phyloP scores from a whole-genome alignment of 1,284 basidiomycete genomes.

The Leccinum solheimii region DNA sequence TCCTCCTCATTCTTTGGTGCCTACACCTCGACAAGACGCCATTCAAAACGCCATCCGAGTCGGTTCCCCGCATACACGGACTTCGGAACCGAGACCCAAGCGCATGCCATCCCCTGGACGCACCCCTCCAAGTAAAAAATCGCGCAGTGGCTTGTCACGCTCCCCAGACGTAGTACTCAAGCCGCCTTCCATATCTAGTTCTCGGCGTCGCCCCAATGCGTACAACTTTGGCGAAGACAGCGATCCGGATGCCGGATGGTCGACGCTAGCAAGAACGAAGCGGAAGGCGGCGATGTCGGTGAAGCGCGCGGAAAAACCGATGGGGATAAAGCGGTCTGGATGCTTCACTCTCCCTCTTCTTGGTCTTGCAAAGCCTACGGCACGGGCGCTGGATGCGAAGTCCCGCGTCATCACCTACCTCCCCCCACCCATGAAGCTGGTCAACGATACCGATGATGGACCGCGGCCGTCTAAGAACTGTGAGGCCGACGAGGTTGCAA shows the following conservation, averaged over 20 bases:
- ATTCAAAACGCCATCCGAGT: not conserved
- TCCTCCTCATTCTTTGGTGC: not conserved
- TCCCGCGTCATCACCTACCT: slow-evolving; percentile 46
- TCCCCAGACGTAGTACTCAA: not conserved
- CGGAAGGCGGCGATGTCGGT: slow-evolving; percentile 24
- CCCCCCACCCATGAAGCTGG: slow-evolving; percentile 39
- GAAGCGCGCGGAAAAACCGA: slow-evolving; percentile 17
- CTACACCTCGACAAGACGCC: not conserved
- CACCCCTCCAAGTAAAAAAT: slow-evolving; percentile 6
- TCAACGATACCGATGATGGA: not conserved
- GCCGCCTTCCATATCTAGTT: not conserved
- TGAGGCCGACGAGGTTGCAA: not conserved
- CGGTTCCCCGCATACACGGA: slow-evolving; percentile 7
- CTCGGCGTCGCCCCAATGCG: slow-evolving; percentile 17
- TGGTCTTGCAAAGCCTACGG: slow-evolving; percentile 1
- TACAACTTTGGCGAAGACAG: slow-evolving; percentile 37
- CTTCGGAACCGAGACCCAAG: slow-evolving; percentile 7
- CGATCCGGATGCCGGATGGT: slow-evolving; percentile 51
- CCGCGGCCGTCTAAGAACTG: not conserved
- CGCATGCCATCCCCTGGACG: slow-evolving; percentile 1
- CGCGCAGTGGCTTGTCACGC: not conserved
- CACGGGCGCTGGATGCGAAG: slow-evolving; percentile 16
- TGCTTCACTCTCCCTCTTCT: slow-evolving; percentile 41
- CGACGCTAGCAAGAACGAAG: slow-evolving; percentile 42
- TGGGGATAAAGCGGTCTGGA: slow-evolving; percentile 32